Percentiles rank a stretch among this genome's conserved stretches.
Conservation (phyloP, 179 eudicot genomes). For the Amaranthus tricolor region DNA sequence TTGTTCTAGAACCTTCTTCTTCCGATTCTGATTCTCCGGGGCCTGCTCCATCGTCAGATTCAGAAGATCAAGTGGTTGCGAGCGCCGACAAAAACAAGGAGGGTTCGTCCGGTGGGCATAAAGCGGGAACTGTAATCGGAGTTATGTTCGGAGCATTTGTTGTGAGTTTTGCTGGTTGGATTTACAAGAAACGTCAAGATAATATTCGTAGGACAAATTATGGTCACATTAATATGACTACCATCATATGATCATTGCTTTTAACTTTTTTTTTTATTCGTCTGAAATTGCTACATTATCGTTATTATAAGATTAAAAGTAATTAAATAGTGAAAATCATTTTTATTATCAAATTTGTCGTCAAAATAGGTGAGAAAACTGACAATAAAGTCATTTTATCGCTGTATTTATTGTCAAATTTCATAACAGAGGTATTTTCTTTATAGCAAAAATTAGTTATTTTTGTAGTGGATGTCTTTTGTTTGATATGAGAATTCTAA, state of each 20-base stretch:
- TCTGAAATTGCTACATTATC: background rate
- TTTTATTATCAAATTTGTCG: no score
- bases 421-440: no score
- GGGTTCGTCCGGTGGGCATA: background rate
- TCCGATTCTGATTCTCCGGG: background rate
- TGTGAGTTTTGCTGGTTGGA: slow-evolving; percentile 23
- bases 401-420: no score
- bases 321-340: no score
- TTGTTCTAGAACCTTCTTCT: slow-evolving; percentile 6
- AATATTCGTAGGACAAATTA: slow-evolving; percentile 27
- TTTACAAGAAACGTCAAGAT: slow-evolving; percentile 37
- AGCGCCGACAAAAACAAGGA: background rate
- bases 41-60: slow-evolving; percentile 13
- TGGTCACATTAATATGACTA: slow-evolving; percentile 26
- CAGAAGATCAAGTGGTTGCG: background rate
- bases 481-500: no score
- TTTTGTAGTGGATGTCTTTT: no score
- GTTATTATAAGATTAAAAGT: background rate
- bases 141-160: slow-evolving; percentile 19
- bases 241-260: slow-evolving; percentile 9
- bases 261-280: background rate
- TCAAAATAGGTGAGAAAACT: no score
- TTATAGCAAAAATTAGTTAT: no score
- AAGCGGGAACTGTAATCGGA: slow-evolving; percentile 26
- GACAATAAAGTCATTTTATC: no score